Evolutionary conservation across 768 basidiomycete species (phyloP).

Genomic region (Boletus reticuloceps): DNA sequence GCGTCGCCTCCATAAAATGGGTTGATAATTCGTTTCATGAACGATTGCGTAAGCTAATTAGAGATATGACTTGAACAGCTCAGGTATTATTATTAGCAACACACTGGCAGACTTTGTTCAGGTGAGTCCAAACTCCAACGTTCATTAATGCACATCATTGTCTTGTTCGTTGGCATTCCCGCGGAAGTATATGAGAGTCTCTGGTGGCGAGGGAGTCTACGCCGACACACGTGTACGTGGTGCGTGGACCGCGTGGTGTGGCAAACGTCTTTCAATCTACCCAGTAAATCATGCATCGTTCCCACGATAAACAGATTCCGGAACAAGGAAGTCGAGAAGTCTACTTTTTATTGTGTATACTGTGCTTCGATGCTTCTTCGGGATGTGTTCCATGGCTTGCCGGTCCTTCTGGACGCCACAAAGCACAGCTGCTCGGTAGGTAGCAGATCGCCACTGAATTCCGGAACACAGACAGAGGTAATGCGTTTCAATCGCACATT

Average conservation of each 20-base stretch:
- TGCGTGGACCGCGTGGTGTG: constrained; percentile 17
- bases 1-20: constrained; percentile 14
- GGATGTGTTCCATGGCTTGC: not conserved
- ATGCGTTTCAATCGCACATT: not conserved
- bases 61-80: not conserved
- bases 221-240: constrained; percentile 9
- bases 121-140: too few species aligned
- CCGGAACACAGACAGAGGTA: not conserved
- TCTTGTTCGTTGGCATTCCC: too few species aligned
- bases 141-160: too few species aligned
- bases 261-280: constrained; percentile 6
- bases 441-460: not conserved
- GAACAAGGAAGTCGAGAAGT: constrained; percentile 23
- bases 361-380: constrained; percentile 6
- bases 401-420: constrained; percentile 20
- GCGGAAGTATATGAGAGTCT: too few species aligned
- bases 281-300: not conserved
- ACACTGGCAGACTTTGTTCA: not conserved
- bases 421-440: constrained; percentile 14
- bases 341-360: constrained; percentile 17
- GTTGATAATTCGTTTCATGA: constrained; percentile 1
- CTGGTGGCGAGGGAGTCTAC: too few species aligned
- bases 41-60: not conserved
- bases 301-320: constrained; percentile 13
- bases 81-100: not conserved